These are phyloP conservation scores for Cryptosporidium ubiquitum DNA, from an alignment of 169 alveolate species.

Conservation along the genomic window DNA sequence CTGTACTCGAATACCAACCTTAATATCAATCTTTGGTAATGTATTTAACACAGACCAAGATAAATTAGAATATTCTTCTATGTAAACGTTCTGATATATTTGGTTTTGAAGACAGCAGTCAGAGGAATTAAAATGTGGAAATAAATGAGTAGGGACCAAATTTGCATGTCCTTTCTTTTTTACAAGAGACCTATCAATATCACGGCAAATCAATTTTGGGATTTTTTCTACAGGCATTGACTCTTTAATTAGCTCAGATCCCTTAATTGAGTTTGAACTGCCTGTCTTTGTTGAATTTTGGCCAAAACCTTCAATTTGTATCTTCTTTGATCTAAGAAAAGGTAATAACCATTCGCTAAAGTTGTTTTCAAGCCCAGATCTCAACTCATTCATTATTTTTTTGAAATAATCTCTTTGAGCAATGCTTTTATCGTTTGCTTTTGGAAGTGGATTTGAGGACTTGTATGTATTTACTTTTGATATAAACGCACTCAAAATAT, in stretches of 20 bases:
- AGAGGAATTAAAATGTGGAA: conserved; percentile 59
- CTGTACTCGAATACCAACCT: conserved; percentile 36
- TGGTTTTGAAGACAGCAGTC: conserved; percentile 62
- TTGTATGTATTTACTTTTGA: conserved; percentile 37
- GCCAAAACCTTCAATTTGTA: conserved; percentile 26
- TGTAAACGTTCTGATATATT: conserved; percentile 42
- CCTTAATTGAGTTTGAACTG: conserved; percentile 5
- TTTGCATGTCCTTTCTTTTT: conserved; percentile 63
- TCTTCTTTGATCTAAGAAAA: conserved; percentile 32
- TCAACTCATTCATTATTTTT: conserved; percentile 38
- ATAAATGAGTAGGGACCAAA: conserved; percentile 55
- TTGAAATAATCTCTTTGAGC: conserved; percentile 19
- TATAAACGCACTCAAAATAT: conserved; percentile 11
- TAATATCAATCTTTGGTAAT: conserved; percentile 45
- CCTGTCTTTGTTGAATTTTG: neutral
- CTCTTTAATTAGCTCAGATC: conserved; percentile 26
- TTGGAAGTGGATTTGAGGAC: conserved; percentile 47
- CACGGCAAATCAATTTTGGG: conserved; percentile 50
- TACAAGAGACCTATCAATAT: conserved; percentile 58
- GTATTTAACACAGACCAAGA: conserved; percentile 37
- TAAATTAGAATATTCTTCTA: conserved; percentile 45
- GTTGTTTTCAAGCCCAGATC: conserved; percentile 30
- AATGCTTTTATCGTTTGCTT: neutral
- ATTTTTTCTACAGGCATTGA: conserved; percentile 31
- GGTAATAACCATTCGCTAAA: conserved; percentile 71